These are phyloP conservation scores for Blumeria hordei DNA, from an alignment of 2,329 filamentous ascomycete species.

Conservation along the genomic window DNA sequence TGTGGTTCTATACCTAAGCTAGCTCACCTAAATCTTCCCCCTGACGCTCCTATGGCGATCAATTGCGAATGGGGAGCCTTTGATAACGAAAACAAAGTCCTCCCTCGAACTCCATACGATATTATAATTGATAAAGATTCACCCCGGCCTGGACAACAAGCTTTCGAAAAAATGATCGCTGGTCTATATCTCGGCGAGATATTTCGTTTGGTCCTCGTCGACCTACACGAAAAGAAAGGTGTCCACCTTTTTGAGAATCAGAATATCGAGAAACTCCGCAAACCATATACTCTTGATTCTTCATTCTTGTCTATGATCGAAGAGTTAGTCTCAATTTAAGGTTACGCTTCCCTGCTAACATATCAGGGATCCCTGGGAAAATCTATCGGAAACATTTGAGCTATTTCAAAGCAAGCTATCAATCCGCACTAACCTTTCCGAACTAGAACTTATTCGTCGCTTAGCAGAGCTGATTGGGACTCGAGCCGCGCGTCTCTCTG, in stretches of 20 bases:
- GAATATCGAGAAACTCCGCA: conserved; percentile 56
- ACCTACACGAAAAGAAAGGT: conserved; percentile 57
- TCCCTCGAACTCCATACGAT: conserved; percentile 71
- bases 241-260: conserved; percentile 62
- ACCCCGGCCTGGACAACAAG: conserved; percentile 77
- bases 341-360: neutral
- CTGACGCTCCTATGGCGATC: conserved; percentile 72
- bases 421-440: conserved; percentile 45
- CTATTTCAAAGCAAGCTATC: conserved; percentile 55
- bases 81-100: conserved; percentile 75
- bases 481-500: conserved; percentile 73
- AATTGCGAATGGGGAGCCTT: conserved; percentile 97
- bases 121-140: conserved; percentile 73
- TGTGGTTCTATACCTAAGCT: conserved; percentile 83
- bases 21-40: conserved; percentile 66
- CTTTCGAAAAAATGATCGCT: conserved; percentile 95
- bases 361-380: conserved; percentile 63
- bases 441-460: conserved; percentile 73
- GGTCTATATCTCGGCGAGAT: conserved; percentile 87
- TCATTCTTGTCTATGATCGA: conserved; percentile 87
- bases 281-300: conserved; percentile 72
- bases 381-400: conserved; percentile 69
- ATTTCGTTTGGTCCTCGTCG: conserved; percentile 67
- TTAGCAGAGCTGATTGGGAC: conserved; percentile 88
- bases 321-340: conserved; percentile 20